phyloP scores from a whole-genome alignment of 257 asterid species.

The Gentiana dahurica region DNA sequence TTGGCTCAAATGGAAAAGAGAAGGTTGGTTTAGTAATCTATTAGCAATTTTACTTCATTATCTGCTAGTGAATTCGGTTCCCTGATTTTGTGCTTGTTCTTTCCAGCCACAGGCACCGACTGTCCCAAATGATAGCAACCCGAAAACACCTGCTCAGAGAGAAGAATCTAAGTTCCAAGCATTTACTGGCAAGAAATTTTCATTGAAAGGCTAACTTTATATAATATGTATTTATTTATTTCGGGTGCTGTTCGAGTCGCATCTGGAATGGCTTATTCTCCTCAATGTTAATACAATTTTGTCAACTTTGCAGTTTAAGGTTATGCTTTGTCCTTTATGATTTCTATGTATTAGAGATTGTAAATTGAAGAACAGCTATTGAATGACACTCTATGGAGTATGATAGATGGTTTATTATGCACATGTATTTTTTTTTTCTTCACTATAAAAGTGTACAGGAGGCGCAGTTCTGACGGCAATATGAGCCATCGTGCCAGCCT shows the following conservation, averaged over 20 bases:
- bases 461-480: not conserved
- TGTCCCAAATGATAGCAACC: slow-evolving; percentile 11
- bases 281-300: not conserved
- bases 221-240: not conserved
- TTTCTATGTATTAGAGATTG: not conserved
- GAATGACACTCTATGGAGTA: not conserved
- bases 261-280: not conserved
- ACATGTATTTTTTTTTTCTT: not conserved
- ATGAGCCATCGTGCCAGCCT: not conserved
- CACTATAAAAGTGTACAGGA: not conserved
- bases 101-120: slow-evolving; percentile 3
- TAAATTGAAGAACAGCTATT: not conserved
- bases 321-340: not conserved
- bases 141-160: slow-evolving; percentile 12
- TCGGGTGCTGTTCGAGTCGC: not conserved
- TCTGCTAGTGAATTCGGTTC: not conserved
- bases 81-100: not conserved
- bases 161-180: slow-evolving; percentile 23
- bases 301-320: not conserved
- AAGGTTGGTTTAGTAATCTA: slow-evolving; percentile 1
- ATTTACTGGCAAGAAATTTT: slow-evolving; percentile 28
- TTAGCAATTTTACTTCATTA: not conserved
- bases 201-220: slow-evolving; percentile 16
- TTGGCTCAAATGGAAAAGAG: slow-evolving; percentile 13
- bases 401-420: no score